Evolutionary conservation across 2,329 filamentous ascomycete genomes (phyloP), one percentile per base, ranked within the genome.

Genomic region (Microdochium trichocladiopsis): DNA sequence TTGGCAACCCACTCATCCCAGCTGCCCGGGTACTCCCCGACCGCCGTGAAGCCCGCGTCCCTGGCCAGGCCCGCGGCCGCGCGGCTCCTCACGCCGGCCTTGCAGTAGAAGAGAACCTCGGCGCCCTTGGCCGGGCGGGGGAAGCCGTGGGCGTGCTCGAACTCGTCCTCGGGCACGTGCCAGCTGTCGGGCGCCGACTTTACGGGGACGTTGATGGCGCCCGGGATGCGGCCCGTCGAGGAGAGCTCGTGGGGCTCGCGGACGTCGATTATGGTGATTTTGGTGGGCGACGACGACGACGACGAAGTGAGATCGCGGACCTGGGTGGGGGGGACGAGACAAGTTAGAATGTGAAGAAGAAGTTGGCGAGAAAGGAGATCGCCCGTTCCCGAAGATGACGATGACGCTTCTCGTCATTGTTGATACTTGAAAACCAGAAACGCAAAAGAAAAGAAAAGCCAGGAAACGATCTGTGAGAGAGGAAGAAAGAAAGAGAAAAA

Each of bases 91-190:
- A 97, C 89, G 2, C 94, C 94, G 0, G 92, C 86, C 73, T 90
- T 95, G 72, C 94, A 99, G 69, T 96, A 97, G 63, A 97, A 94
- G 3, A 97, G 78, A 14, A 96, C 67, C 57, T 81, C 75, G 28
- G 69, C 66, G 47, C 81, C 75, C 54, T 73, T 73, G 2, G 62
- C 61, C 0, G 77, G 25, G 23, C 23, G 4, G 23, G 2, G 12
- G 11, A 4, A 86, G 92, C 55, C 89, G 87, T 54, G 77, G 72
- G 63, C 92, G 69, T 90, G 92, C 64, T 88, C 80, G 64, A 97
- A 97, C 57, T 96, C 91, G 12, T 89, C 87, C 0, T 78, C 75
- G 0, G 77, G 67, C 8, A 96, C 78, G 68, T 91, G 87, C 62
- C 95, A 84, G 54, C 86, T 86, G 68, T 96, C 91, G 1, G 91